These are phyloP conservation scores for Tetradesmus obliquus DNA, from an alignment of 139 green algal genomes.

Conservation along the genomic window DNA sequence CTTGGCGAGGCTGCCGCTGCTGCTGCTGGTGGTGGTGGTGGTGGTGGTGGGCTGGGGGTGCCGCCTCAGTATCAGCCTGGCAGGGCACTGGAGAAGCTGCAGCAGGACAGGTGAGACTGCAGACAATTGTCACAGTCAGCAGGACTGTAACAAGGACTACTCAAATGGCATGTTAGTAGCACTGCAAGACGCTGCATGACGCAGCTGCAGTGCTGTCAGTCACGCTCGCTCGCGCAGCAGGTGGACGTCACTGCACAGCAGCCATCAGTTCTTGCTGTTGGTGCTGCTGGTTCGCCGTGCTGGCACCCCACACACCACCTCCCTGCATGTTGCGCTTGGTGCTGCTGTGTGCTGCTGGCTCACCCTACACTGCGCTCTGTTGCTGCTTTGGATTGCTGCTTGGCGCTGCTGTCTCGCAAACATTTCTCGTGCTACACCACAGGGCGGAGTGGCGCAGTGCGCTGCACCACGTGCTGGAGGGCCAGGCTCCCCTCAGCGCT, in stretches of 20 bases:
- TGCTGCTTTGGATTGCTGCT: background rate
- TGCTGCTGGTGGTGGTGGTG: background rate
- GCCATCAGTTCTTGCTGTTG: no score
- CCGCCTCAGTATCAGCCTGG: background rate
- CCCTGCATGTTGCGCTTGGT: background rate
- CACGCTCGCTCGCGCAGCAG: no score
- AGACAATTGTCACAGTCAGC: background rate
- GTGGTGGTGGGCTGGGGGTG: background rate
- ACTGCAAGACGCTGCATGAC: no score
- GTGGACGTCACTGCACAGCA: no score
- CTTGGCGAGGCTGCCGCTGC: background rate
- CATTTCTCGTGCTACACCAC: background rate
- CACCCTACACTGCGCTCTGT: background rate
- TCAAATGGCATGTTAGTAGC: no score
- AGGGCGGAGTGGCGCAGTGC: conserved; percentile 37
- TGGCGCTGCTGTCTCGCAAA: background rate
- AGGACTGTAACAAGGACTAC: no score
- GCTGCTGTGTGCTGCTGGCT: background rate
- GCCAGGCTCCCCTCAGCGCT: conserved; percentile 14
- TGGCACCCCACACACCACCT: no score
- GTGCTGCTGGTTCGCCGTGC: no score
- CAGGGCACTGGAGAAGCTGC: conserved; percentile 32
- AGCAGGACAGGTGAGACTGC: conserved; percentile 18
- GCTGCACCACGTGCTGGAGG: conserved; percentile 30
- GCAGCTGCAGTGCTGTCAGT: no score